Conservation (phyloP, 2,329 filamentous ascomycete genomes). For the Ceratocystis cacaofunesta region DNA sequence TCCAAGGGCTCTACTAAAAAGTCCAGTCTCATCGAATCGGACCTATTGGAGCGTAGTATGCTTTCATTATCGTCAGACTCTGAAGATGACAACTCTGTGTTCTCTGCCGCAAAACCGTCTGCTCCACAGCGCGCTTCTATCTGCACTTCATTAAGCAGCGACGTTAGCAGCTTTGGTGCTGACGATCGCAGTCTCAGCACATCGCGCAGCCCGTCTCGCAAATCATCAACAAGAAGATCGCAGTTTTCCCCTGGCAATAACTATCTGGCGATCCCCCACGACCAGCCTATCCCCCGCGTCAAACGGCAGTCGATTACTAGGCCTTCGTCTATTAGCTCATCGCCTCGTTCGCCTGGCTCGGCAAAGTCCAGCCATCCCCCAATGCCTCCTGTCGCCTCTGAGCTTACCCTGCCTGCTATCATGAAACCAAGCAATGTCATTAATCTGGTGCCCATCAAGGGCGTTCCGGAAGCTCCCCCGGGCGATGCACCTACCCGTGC, state of each 20-base stretch:
- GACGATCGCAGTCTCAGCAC: conserved; percentile 8
- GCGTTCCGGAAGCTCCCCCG: conserved; percentile 3
- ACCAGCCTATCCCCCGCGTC: conserved; percentile 11
- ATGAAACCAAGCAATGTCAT: conserved; percentile 7
- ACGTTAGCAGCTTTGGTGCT: conserved; percentile 10
- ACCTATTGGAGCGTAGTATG: conserved; percentile 40
- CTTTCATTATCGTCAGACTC: conserved; percentile 44
- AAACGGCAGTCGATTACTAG: conserved; percentile 22
- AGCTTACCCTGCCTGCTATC: background rate
- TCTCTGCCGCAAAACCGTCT: conserved; percentile 14
- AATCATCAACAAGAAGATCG: conserved; percentile 27
- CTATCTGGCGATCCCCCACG: conserved; percentile 29
- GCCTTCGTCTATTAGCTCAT: conserved; percentile 19
- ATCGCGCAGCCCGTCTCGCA: conserved; percentile 21
- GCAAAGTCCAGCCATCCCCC: conserved; percentile 6
- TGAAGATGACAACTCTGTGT: conserved; percentile 31
- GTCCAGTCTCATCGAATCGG: conserved; percentile 34
- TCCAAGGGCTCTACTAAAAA: conserved; percentile 32
- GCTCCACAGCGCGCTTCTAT: conserved; percentile 13
- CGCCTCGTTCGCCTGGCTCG: conserved; percentile 20
- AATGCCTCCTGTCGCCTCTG: conserved; percentile 3
- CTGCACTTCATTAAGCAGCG: conserved; percentile 16
- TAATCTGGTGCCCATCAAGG: conserved; percentile 4
- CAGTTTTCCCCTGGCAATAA: conserved; percentile 30
- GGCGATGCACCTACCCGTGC: conserved; percentile 15